phyloP scores from a whole-genome alignment of 2,329 filamentous ascomycete genomes.

The Colletotrichum viniferum region DNA sequence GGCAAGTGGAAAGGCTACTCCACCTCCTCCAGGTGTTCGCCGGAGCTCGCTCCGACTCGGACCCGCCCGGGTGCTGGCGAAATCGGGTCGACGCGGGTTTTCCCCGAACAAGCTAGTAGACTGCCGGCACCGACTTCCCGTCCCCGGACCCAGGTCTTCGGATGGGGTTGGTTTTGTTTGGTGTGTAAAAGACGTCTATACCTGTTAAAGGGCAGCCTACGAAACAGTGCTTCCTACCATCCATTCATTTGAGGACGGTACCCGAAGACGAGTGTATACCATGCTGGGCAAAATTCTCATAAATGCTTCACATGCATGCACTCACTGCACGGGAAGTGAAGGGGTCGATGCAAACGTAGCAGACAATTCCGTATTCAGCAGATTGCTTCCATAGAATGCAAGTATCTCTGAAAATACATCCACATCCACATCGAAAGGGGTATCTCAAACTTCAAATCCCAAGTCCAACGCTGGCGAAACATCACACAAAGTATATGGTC shows the following conservation, averaged over 20 bases:
- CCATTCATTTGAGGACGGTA: neutral
- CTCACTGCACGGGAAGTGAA: neutral
- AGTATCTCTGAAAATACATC: neutral
- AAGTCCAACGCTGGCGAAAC: neutral
- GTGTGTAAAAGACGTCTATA: neutral
- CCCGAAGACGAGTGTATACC: neutral
- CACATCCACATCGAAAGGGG: neutral
- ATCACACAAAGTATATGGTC: neutral
- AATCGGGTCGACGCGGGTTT: neutral
- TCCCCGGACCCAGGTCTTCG: neutral
- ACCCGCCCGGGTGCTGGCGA: neutral
- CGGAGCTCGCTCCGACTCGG: conserved; percentile 1
- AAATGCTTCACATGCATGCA: neutral
- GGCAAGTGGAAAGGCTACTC: neutral
- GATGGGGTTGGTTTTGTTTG: neutral
- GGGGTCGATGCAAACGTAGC: neutral
- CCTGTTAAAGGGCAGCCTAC: neutral
- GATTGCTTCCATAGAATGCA: neutral
- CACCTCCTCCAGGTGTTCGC: neutral
- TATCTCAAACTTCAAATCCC: conserved; percentile 2
- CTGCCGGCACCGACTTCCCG: neutral
- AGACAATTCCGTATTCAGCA: neutral
- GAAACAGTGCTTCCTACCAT: neutral
- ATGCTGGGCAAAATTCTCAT: neutral
- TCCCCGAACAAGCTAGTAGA: neutral